Evolutionary conservation across 495 filamentous ascomycete genomes (phyloP).

Genomic region (Schizothecium vesticola): DNA sequence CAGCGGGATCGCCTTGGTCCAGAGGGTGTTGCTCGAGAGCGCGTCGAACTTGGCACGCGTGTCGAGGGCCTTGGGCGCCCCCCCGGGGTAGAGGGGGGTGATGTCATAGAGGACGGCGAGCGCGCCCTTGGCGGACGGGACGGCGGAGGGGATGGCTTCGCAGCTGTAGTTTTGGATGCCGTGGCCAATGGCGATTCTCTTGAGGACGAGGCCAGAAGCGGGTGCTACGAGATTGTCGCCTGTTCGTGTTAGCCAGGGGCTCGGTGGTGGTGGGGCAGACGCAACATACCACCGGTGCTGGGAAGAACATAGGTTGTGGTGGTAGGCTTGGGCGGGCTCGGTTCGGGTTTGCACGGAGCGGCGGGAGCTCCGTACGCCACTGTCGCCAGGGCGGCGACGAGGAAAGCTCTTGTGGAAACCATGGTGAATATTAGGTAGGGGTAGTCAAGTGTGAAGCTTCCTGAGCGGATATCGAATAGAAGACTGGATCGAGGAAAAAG

Average conservation of each 20-base stretch:
- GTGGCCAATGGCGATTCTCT: slow-evolving; percentile 61
- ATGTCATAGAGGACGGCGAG: slow-evolving; percentile 63
- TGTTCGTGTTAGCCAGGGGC: slow-evolving; percentile 4
- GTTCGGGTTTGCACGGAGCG: slow-evolving; percentile 1
- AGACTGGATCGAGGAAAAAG: slow-evolving; percentile 4
- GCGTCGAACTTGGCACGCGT: slow-evolving; percentile 20
- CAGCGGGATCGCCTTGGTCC: slow-evolving; percentile 31
- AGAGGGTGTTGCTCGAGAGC: slow-evolving; percentile 31
- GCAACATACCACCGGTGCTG: slow-evolving; percentile 18
- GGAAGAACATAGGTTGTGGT: slow-evolving; percentile 14
- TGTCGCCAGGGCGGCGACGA: slow-evolving; percentile 24
- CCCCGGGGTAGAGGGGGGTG: slow-evolving; percentile 42
- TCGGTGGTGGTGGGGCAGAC: not conserved
- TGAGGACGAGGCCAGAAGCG: slow-evolving; percentile 42
- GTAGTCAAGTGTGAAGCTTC: slow-evolving; percentile 17
- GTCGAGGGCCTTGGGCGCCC: slow-evolving; percentile 28
- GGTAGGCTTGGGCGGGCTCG: not conserved
- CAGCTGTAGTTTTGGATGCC: slow-evolving; percentile 80
- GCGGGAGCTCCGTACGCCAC: slow-evolving; percentile 21
- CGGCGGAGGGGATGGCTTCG: slow-evolving; percentile 12
- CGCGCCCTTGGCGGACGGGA: slow-evolving; percentile 49
- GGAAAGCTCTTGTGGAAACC: slow-evolving; percentile 23
- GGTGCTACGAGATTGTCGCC: slow-evolving; percentile 44
- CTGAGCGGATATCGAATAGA: slow-evolving; percentile 14
- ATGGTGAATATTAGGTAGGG: slow-evolving; percentile 17